Conservation (phyloP, 768 basidiomycete species). For the Tylopilus vinaceipallidus region DNA sequence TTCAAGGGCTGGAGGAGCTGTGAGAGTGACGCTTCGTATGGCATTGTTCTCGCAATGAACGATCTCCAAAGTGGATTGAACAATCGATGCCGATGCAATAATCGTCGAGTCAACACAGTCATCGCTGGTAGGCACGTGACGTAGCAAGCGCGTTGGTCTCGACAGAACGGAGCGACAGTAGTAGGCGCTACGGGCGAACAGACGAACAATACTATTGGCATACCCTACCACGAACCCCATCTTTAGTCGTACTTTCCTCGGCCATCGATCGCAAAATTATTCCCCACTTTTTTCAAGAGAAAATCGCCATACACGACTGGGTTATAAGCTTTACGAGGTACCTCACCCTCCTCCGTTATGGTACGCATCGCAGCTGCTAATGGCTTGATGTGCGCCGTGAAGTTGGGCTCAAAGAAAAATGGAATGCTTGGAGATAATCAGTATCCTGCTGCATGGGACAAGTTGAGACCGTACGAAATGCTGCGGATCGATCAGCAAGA, state of each 20-base stretch:
- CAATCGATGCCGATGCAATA: conserved; percentile 25
- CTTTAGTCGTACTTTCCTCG: conserved; percentile 32
- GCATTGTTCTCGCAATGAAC: conserved; percentile 41
- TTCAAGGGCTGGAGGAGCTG: conserved; percentile 47
- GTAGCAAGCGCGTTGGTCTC: not conserved
- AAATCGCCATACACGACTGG: conserved; percentile 78
- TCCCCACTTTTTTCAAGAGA: conserved; percentile 66
- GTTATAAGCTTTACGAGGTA: conserved; percentile 35
- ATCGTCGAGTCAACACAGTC: conserved; percentile 19
- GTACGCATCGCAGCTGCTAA: conserved; percentile 57
- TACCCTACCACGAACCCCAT: too few relatives aligned
- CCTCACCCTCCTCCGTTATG: conserved; percentile 6
- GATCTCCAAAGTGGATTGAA: conserved; percentile 9
- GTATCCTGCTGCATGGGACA: not conserved
- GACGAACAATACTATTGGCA: too few relatives aligned
- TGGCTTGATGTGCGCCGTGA: conserved; percentile 66
- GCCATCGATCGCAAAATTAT: conserved; percentile 58
- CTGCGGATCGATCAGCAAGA: conserved; percentile 33
- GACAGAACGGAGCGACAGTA: too few relatives aligned
- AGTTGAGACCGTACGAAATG: conserved; percentile 57
- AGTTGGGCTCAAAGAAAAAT: conserved; percentile 94
- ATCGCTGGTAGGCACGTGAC: conserved; percentile 32
- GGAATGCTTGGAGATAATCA: conserved; percentile 57
- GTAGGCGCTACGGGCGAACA: too few relatives aligned
- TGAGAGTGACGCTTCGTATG: conserved; percentile 48